Conservation (phyloP, 2,329 filamentous ascomycete genomes). For the Xylaria sp. region DNA sequence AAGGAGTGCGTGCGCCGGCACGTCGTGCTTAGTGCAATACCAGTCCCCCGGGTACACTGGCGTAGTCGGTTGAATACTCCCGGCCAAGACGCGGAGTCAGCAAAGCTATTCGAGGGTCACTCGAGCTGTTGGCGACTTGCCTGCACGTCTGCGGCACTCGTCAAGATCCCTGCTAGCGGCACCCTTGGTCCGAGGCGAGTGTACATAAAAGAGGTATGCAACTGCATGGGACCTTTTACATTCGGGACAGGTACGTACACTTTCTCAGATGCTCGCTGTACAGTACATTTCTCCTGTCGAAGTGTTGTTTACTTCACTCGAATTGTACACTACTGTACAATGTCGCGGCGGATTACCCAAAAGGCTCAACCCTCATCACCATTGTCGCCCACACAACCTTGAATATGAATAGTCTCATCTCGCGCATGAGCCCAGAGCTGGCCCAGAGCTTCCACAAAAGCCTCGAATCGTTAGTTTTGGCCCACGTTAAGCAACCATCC, state of each 20-base stretch:
- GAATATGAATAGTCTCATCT: neutral
- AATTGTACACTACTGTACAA: neutral
- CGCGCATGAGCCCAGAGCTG: constrained; percentile 5
- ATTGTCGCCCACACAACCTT: neutral
- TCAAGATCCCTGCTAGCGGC: constrained; percentile 36
- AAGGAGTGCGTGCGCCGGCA: constrained; percentile 46
- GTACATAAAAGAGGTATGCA: constrained; percentile 30
- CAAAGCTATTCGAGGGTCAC: constrained; percentile 27
- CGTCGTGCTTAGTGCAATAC: constrained; percentile 46
- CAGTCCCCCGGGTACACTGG: constrained; percentile 46
- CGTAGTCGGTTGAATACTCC: constrained; percentile 33
- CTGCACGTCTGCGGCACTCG: constrained; percentile 35
- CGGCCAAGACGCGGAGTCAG: constrained; percentile 38
- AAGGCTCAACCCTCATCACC: neutral
- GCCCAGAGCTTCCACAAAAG: constrained; percentile 4
- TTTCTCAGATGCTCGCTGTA: neutral
- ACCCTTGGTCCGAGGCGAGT: constrained; percentile 32
- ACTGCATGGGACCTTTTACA: constrained; percentile 46
- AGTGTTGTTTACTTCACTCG: neutral
- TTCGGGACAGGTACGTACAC: constrained; percentile 38
- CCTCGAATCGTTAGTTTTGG: constrained; percentile 1
- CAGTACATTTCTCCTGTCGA: neutral
- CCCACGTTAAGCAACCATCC: constrained; percentile 19
- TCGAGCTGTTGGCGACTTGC: constrained; percentile 28
- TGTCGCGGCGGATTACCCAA: neutral